These are phyloP conservation scores for Chrysoporthe puriensis DNA, from an alignment of 2,329 filamentous ascomycete species.

Conservation along the genomic window DNA sequence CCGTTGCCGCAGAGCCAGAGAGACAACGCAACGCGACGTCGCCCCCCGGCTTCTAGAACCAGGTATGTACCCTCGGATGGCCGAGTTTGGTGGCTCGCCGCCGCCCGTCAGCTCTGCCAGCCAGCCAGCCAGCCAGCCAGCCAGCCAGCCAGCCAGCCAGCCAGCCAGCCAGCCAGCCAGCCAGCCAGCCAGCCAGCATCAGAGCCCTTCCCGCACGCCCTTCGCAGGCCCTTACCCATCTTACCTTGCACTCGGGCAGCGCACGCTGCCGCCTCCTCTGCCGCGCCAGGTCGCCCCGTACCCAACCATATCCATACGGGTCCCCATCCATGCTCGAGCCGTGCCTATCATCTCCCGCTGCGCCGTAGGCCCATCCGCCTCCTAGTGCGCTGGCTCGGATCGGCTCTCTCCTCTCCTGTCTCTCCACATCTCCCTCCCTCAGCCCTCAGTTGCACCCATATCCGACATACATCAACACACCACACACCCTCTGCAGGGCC, in stretches of 20 bases:
- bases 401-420: slow-evolving; percentile 12
- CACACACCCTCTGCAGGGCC: not conserved
- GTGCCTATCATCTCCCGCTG: slow-evolving; percentile 1
- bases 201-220: no score
- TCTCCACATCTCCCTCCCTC: slow-evolving; percentile 8
- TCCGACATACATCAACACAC: slow-evolving; percentile 1
- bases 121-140: no score
- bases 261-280: not conserved
- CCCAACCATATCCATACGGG: slow-evolving; percentile 2
- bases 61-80: no score
- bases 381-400: slow-evolving; percentile 3
- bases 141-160: no score
- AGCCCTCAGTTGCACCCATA: slow-evolving; percentile 4
- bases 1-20: not conserved
- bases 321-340: not conserved
- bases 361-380: slow-evolving; percentile 11
- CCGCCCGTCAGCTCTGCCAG: no score
- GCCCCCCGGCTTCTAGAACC: not conserved
- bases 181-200: no score
- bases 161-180: no score
- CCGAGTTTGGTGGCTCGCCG: no score
- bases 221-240: no score
- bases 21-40: not conserved
- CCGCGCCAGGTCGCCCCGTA: slow-evolving; percentile 31
- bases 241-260: slow-evolving; percentile 29